A percentile compares a stretch with the other conserved stretches of the same genome.
Evolutionary conservation across 768 basidiomycete species (phyloP).

Genomic region (Infundibulicybe gibba): DNA sequence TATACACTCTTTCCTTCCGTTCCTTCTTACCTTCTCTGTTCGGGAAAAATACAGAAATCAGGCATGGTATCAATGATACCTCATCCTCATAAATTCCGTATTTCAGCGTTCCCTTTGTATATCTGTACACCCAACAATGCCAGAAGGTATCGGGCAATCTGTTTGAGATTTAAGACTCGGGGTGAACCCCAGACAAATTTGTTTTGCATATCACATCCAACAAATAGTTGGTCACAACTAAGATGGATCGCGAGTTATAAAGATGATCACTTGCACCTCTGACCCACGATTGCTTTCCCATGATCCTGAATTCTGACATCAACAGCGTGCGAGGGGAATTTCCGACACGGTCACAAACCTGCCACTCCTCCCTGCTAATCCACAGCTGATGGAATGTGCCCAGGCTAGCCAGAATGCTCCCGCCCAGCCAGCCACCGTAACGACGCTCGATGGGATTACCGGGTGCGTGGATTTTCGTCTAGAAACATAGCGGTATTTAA

Average conservation of each 20-base stretch:
- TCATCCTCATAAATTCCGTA: too few relatives aligned
- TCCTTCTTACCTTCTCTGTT: constrained; percentile 12
- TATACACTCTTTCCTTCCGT: constrained; percentile 17
- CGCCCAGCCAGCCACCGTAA: constrained; percentile 94
- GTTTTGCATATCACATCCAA: too few relatives aligned
- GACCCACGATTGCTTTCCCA: constrained; percentile 77
- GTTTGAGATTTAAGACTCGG: too few relatives aligned
- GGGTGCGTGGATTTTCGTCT: constrained; percentile 91
- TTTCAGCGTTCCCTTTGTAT: too few relatives aligned
- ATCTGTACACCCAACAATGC: too few relatives aligned
- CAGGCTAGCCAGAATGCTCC: constrained; percentile 89
- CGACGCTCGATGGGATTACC: constrained; percentile 87
- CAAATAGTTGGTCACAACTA: too few relatives aligned
- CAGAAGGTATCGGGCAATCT: too few relatives aligned
- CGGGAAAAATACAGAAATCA: not conserved
- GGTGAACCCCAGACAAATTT: too few relatives aligned
- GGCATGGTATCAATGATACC: too few relatives aligned
- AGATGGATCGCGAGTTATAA: too few relatives aligned
- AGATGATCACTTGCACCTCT: constrained; percentile 70
- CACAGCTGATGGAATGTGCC: constrained; percentile 98
- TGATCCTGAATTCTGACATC: constrained; percentile 52
- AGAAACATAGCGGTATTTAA: not conserved
- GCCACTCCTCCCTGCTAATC: constrained; percentile 93
- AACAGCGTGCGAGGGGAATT: not conserved
- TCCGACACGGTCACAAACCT: constrained; percentile 44